Evolutionary conservation across 2,329 filamentous ascomycete species (phyloP).

Genomic region (Fusarium verticillioides): DNA sequence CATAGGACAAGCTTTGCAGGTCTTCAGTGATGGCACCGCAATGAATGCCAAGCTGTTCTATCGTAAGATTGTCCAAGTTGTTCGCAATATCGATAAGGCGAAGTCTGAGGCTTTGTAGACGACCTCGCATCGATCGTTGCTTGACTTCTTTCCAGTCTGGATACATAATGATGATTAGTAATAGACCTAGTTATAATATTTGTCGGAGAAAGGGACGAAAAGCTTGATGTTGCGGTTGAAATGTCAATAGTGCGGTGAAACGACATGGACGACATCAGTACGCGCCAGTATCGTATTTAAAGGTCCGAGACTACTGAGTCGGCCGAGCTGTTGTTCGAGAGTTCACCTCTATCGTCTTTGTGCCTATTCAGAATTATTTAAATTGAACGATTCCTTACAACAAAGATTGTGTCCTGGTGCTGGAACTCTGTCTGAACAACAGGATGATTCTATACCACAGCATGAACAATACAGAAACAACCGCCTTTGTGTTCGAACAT

Average conservation of each 20-base stretch:
- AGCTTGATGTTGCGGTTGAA: neutral
- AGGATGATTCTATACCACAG: rapidly evolving
- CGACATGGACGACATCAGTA: rapidly evolving
- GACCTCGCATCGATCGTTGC: neutral
- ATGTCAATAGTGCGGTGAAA: no score
- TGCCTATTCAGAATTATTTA: rapidly evolving
- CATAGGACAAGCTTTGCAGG: neutral
- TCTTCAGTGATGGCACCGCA: neutral
- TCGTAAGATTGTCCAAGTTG: neutral
- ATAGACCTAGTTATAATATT: rapidly evolving
- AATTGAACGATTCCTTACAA: neutral
- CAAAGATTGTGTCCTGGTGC: neutral
- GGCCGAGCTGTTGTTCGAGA: neutral
- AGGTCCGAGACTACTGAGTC: neutral
- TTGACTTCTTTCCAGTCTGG: neutral
- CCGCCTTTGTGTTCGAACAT: no score
- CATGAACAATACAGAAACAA: neutral
- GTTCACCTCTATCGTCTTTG: neutral
- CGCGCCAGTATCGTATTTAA: neutral
- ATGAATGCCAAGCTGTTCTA: neutral
- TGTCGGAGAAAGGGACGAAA: rapidly evolving
- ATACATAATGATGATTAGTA: rapidly evolving
- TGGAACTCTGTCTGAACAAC: neutral
- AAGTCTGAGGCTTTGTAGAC: neutral
- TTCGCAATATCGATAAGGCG: neutral